phyloP scores from a whole-genome alignment of 208 protist species.

The Crithidia fasciculata region DNA sequence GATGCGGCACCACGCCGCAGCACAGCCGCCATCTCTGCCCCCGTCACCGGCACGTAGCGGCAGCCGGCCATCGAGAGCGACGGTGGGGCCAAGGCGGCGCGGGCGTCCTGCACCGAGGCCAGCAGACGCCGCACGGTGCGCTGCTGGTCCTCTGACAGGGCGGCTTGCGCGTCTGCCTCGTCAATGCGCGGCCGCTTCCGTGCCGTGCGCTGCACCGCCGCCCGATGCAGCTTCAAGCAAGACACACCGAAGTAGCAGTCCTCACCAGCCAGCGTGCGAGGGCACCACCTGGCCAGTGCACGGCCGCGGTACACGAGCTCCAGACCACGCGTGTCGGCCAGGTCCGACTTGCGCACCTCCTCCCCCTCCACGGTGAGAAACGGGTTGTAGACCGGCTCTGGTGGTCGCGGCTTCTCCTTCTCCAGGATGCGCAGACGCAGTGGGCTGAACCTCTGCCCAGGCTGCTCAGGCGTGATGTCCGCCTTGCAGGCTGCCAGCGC shows the following conservation, averaged over 20 bases:
- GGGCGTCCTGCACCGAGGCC: conserved; percentile 17
- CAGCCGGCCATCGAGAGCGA: conserved; percentile 25
- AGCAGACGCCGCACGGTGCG: conserved; percentile 38
- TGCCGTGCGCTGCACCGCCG: conserved; percentile 67
- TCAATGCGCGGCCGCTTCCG: conserved; percentile 69
- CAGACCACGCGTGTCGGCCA: conserved; percentile 75
- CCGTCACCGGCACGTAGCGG: conserved; percentile 42
- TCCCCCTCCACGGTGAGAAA: conserved; percentile 70
- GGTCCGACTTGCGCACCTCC: conserved; percentile 61
- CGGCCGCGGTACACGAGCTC: conserved; percentile 78
- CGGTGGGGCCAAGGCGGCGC: conserved; percentile 26
- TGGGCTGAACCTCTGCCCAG: conserved; percentile 39
- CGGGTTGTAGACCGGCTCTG: conserved; percentile 83
- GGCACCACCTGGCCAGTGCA: conserved; percentile 74
- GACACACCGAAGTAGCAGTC: conserved; percentile 83
- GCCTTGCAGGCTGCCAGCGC: conserved; percentile 84
- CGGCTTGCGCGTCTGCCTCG: conserved; percentile 22
- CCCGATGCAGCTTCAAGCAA: conserved; percentile 70
- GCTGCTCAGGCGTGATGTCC: conserved; percentile 50
- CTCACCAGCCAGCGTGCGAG: conserved; percentile 50
- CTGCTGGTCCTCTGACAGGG: conserved; percentile 44
- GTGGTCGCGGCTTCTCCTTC: conserved; percentile 64
- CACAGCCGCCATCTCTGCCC: conserved; percentile 26
- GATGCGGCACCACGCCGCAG: not conserved
- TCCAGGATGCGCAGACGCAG: conserved; percentile 80